These are phyloP conservation scores for Emiliania huxleyi DNA, from an alignment of 78 protist species.

Conservation along the genomic window DNA sequence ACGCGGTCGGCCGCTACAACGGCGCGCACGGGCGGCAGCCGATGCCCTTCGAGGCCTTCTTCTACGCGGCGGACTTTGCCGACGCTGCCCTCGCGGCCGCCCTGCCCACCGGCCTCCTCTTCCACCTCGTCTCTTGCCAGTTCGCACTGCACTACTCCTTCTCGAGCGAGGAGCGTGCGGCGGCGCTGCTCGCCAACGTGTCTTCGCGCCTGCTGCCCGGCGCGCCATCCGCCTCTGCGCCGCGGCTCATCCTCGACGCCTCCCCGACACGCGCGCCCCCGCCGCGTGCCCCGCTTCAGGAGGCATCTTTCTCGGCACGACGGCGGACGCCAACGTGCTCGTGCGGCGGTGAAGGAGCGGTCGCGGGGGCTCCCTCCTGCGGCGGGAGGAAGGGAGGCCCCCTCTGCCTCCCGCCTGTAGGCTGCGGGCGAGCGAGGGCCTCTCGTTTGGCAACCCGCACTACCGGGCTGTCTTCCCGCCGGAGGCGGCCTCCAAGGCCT, in stretches of 20 bases:
- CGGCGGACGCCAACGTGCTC: not conserved
- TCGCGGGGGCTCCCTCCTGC: no score
- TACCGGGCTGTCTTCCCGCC: not conserved
- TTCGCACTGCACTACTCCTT: constrained; percentile 77
- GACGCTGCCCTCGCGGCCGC: not conserved
- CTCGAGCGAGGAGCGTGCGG: constrained; percentile 60
- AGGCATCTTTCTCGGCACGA: not conserved
- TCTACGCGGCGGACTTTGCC: not conserved
- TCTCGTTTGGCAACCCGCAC: not conserved
- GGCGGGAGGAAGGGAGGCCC: no score
- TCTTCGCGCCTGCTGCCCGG: constrained; percentile 55
- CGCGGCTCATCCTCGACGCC: no score
- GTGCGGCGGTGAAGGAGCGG: no score
- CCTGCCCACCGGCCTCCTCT: not conserved
- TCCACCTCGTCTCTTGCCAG: constrained; percentile 78
- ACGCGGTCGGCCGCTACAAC: constrained; percentile 50
- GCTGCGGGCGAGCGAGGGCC: not conserved
- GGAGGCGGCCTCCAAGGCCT: not conserved
- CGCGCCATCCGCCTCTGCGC: no score
- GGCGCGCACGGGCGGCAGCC: not conserved
- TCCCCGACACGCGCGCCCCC: no score
- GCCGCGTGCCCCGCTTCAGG: no score
- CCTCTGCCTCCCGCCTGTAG: no score
- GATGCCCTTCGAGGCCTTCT: not conserved
- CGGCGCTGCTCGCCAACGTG: constrained; percentile 56